These are phyloP conservation scores for Kalmanozyma brasiliensis DNA, from an alignment of 1,284 basidiomycete species.

Conservation along the genomic window DNA sequence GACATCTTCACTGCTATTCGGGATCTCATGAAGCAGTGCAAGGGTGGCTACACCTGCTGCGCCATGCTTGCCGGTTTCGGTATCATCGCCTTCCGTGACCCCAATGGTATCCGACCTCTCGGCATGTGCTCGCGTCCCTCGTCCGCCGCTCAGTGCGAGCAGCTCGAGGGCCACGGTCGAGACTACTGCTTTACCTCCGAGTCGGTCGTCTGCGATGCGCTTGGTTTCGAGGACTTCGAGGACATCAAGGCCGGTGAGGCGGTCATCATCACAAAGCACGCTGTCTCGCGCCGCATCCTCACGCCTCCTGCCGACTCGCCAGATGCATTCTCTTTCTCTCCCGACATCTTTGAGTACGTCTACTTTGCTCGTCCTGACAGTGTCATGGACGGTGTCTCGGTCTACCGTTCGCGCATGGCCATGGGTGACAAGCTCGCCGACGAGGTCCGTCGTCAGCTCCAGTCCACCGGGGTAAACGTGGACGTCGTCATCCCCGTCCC, in stretches of 20 bases:
- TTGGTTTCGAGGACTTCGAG: conserved; percentile 89
- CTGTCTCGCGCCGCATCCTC: conserved; percentile 60
- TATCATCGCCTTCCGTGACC: conserved; percentile 97
- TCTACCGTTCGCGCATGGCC: conserved; percentile 97
- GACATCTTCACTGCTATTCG: conserved; percentile 96
- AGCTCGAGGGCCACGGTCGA: conserved; percentile 53
- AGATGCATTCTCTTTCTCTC: conserved; percentile 68
- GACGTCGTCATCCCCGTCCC: conserved; percentile 96
- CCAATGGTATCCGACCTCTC: conserved; percentile 95
- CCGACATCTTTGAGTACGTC: conserved; percentile 99
- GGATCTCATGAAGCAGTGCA: conserved; percentile 86
- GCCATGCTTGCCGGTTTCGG: conserved; percentile 99
- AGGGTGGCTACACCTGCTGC: conserved; percentile 94
- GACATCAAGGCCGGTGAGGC: conserved; percentile 95
- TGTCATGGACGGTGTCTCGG: conserved; percentile 95
- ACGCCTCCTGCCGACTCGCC: conserved; percentile 44
- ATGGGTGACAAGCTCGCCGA: conserved; percentile 97
- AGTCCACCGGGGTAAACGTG: conserved; percentile 71
- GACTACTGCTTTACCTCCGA: conserved; percentile 96
- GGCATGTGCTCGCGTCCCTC: conserved; percentile 62
- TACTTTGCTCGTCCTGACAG: conserved; percentile 99
- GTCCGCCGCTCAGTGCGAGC: conserved; percentile 15
- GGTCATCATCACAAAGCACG: conserved; percentile 82
- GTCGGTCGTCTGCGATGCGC: conserved; percentile 93
- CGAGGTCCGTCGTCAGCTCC: conserved; percentile 81